Conservation (phyloP, 139 green algal species). For the Volvox reticuliferus region DNA sequence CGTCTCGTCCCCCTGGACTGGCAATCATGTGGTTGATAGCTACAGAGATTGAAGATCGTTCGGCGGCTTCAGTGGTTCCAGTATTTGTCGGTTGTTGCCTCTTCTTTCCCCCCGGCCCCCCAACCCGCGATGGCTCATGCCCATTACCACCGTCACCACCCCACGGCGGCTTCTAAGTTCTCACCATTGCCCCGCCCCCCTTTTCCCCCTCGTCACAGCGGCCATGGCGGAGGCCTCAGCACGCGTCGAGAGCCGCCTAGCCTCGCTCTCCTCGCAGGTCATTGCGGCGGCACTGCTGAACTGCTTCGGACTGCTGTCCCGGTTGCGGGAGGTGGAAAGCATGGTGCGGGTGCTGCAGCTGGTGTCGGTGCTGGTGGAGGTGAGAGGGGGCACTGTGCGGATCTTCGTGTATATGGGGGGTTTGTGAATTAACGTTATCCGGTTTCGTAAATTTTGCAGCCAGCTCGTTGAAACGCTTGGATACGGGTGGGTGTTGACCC, state of each 20-base stretch:
- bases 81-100: too few species aligned
- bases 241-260: slow-evolving; percentile 59
- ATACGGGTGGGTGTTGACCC: too few species aligned
- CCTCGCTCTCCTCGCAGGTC: slow-evolving; percentile 44
- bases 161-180: too few species aligned
- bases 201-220: slow-evolving; percentile 1
- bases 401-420: slow-evolving; percentile 78
- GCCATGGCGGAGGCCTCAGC: slow-evolving; percentile 47
- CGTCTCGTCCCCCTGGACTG: too few species aligned
- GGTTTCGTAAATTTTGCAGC: too few species aligned
- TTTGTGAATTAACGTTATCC: neutral
- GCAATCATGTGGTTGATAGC: too few species aligned
- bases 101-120: too few species aligned
- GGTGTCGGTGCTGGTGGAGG: slow-evolving; percentile 77
- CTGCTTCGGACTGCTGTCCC: slow-evolving; percentile 72
- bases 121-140: too few species aligned
- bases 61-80: too few species aligned
- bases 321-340: slow-evolving; percentile 81
- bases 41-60: too few species aligned
- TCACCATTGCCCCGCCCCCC: neutral
- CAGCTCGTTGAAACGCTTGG: too few species aligned
- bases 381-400: slow-evolving; percentile 67
- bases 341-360: slow-evolving; percentile 85
- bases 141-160: too few species aligned
- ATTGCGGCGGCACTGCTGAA: slow-evolving; percentile 57